Evolutionary conservation across 2,329 filamentous ascomycete genomes (phyloP).

Genomic region (Aspergillus nomiae): DNA sequence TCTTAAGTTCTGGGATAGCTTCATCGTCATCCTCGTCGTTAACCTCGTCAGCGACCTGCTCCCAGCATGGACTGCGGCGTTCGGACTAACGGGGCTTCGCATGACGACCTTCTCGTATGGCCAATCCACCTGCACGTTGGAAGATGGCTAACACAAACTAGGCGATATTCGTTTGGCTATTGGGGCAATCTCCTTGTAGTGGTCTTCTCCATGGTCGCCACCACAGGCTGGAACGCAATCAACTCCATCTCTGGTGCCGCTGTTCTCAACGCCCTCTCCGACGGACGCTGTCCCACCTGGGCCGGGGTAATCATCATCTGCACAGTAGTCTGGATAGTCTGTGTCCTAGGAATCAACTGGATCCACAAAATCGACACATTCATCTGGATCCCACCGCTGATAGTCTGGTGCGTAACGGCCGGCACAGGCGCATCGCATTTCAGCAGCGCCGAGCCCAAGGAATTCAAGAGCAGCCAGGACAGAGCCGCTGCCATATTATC

Average conservation of each 20-base stretch:
- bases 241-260: constrained; percentile 42
- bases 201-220: constrained; percentile 40
- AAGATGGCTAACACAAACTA: constrained; percentile 2
- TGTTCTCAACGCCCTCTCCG: constrained; percentile 37
- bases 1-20: constrained; percentile 41
- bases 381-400: constrained; percentile 40
- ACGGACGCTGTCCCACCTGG: constrained; percentile 40
- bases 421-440: constrained; percentile 39
- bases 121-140: background rate
- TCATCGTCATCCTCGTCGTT: constrained; percentile 38
- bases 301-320: constrained; percentile 42
- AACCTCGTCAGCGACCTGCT: constrained; percentile 35
- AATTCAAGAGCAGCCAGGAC: constrained; percentile 25
- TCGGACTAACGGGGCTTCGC: constrained; percentile 37
- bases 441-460: constrained; percentile 27
- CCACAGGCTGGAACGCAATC: constrained; percentile 43
- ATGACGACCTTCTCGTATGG: constrained; percentile 39
- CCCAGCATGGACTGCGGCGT: constrained; percentile 32
- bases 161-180: constrained; percentile 42
- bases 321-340: constrained; percentile 40
- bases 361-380: constrained; percentile 41
- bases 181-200: constrained; percentile 42
- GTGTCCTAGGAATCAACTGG: constrained; percentile 40
- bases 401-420: constrained; percentile 42
- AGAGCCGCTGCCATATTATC: constrained; percentile 37